These are phyloP conservation scores for Hirsutella thompsonii DNA, from an alignment of 2,329 filamentous ascomycete species.

Conservation along the genomic window DNA sequence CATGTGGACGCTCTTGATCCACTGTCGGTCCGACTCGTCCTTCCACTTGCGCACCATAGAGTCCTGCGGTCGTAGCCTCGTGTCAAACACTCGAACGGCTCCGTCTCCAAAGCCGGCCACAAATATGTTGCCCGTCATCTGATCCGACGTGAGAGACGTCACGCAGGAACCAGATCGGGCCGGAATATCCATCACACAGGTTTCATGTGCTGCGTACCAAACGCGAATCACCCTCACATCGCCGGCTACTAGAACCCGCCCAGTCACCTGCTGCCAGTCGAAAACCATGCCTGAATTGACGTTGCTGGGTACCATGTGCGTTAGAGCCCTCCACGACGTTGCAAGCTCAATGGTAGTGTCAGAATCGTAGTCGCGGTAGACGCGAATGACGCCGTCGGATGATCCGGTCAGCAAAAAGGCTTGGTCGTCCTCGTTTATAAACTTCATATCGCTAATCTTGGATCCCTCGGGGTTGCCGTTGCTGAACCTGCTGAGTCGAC, in stretches of 20 bases:
- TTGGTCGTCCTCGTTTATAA: conserved; percentile 97
- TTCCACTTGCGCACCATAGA: conserved; percentile 97
- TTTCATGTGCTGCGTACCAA: conserved; percentile 90
- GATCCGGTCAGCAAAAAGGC: conserved; percentile 90
- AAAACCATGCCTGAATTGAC: conserved; percentile 93
- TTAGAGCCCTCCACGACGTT: conserved; percentile 81
- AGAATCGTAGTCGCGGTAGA: conserved; percentile 85
- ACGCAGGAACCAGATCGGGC: conserved; percentile 92
- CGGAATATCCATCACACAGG: conserved; percentile 86
- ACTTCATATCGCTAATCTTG: conserved; percentile 86
- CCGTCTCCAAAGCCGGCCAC: conserved; percentile 95
- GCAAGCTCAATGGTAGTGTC: conserved; percentile 68
- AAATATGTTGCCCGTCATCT: conserved; percentile 94
- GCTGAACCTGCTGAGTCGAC: conserved; percentile 70
- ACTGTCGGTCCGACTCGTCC: conserved; percentile 71
- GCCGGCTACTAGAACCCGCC: conserved; percentile 86
- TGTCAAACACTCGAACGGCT: conserved; percentile 87
- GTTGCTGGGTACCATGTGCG: conserved; percentile 86
- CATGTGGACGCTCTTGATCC: conserved; percentile 94
- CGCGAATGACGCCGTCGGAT: conserved; percentile 84
- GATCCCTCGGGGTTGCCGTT: conserved; percentile 89
- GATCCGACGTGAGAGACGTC: conserved; percentile 89
- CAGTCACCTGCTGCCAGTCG: conserved; percentile 98
- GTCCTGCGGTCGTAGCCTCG: conserved; percentile 68
- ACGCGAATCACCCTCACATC: conserved; percentile 92